These are phyloP conservation scores for Sclerotinia trifoliorum DNA, from an alignment of 2,329 filamentous ascomycete genomes.

Conservation along the genomic window DNA sequence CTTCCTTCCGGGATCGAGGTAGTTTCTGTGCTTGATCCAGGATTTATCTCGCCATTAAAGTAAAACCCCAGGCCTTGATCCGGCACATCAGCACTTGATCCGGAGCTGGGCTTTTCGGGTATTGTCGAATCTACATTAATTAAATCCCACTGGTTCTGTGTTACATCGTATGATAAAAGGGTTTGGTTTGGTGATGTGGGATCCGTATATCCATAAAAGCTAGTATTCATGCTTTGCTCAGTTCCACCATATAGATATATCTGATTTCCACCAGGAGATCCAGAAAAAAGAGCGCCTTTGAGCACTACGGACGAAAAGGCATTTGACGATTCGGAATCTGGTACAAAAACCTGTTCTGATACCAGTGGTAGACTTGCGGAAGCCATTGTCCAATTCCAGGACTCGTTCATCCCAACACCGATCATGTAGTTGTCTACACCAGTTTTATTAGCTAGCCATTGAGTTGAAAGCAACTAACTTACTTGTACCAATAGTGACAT, in stretches of 20 bases:
- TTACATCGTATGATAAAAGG: slow-evolving; percentile 15
- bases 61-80: slow-evolving; percentile 29
- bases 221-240: slow-evolving; percentile 25
- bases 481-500: slow-evolving; percentile 27
- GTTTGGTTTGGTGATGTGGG: slow-evolving; percentile 16
- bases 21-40: slow-evolving; percentile 16
- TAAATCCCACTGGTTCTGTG: slow-evolving; percentile 7
- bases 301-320: slow-evolving; percentile 12
- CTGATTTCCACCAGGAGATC: slow-evolving; percentile 1
- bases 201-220: slow-evolving; percentile 21
- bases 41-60: slow-evolving; percentile 29
- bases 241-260: slow-evolving; percentile 28
- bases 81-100: slow-evolving; percentile 22
- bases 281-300: slow-evolving; percentile 24
- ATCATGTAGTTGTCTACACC: slow-evolving; percentile 25
- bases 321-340: slow-evolving; percentile 18
- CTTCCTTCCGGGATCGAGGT: neutral
- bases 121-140: neutral
- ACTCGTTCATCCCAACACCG: slow-evolving; percentile 22
- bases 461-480: neutral
- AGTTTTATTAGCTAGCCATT: neutral
- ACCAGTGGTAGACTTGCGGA: slow-evolving; percentile 15
- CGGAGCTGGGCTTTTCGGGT: slow-evolving; percentile 22
- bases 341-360: slow-evolving; percentile 17
- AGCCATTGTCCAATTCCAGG: slow-evolving; percentile 25